phyloP scores from a whole-genome alignment of 2,329 filamentous ascomycete species.

The Colletotrichum echinochloae region DNA sequence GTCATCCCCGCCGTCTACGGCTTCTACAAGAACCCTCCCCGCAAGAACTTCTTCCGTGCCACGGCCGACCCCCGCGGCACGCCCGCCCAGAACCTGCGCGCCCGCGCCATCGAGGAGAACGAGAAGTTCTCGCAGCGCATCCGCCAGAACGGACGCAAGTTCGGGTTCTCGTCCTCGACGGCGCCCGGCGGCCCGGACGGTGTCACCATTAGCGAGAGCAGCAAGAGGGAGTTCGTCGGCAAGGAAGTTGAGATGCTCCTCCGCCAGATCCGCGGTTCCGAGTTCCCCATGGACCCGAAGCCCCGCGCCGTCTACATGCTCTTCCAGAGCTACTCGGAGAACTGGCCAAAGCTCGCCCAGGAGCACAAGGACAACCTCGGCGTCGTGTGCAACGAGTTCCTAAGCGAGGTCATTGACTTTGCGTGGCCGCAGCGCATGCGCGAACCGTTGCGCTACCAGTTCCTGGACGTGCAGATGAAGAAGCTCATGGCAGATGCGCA shows the following conservation, averaged over 20 bases:
- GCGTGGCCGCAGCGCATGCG: constrained; percentile 65
- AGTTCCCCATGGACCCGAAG: constrained; percentile 65
- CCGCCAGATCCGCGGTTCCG: constrained; percentile 63
- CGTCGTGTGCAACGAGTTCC: constrained; percentile 66
- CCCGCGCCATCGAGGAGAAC: constrained; percentile 64
- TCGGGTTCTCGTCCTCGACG: constrained; percentile 54
- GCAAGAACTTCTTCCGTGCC: constrained; percentile 63
- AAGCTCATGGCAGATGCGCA: constrained; percentile 60
- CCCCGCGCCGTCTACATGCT: constrained; percentile 66
- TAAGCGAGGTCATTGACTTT: constrained; percentile 63
- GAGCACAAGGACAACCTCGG: constrained; percentile 67
- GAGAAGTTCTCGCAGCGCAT: constrained; percentile 62
- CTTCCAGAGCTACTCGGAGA: constrained; percentile 65
- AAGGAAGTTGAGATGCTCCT: constrained; percentile 63
- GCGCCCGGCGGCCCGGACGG: constrained; percentile 40
- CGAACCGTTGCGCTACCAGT: constrained; percentile 61
- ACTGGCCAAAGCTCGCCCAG: constrained; percentile 64
- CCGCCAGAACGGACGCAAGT: constrained; percentile 62
- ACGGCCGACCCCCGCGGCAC: constrained; percentile 63
- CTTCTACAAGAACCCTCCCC: constrained; percentile 67
- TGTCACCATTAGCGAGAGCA: constrained; percentile 49
- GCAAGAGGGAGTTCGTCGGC: constrained; percentile 61
- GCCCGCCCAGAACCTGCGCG: constrained; percentile 63
- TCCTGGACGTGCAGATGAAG: constrained; percentile 62
- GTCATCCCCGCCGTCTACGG: constrained; percentile 65